Evolutionary conservation across 2,329 filamentous ascomycete species (phyloP).

Genomic region (Fusarium brachygibbosum): DNA sequence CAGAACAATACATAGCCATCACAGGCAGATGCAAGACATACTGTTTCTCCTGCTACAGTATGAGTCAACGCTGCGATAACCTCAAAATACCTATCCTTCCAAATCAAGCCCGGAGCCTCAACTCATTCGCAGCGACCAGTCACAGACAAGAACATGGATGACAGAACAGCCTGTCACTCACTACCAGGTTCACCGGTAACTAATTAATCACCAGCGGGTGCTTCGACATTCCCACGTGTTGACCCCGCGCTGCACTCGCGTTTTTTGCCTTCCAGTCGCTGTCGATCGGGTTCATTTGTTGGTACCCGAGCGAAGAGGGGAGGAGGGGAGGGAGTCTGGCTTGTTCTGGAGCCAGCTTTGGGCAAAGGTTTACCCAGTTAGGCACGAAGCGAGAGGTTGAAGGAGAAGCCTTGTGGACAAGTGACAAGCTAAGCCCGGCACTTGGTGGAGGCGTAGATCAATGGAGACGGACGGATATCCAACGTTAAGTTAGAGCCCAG

Average conservation of each 20-base stretch:
- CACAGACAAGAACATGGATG: conserved; percentile 29
- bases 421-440: conserved; percentile 34
- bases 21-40: not conserved
- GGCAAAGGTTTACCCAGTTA: conserved; percentile 38
- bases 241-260: conserved; percentile 40
- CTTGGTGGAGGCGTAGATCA: conserved; percentile 44
- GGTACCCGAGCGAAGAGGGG: conserved; percentile 34
- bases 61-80: conserved; percentile 34
- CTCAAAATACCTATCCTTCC: conserved; percentile 1
- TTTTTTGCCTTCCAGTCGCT: conserved; percentile 19
- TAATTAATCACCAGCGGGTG: conserved; percentile 9
- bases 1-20: not conserved
- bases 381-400: conserved; percentile 30
- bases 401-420: conserved; percentile 1
- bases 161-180: conserved; percentile 15
- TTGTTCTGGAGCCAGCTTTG: conserved; percentile 18
- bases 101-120: conserved; percentile 30
- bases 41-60: not conserved
- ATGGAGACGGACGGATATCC: conserved; percentile 28
- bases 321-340: not conserved
- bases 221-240: conserved; percentile 40
- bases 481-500: conserved; percentile 1
- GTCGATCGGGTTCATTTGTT: conserved; percentile 39
- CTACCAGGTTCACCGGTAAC: conserved; percentile 12
- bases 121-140: conserved; percentile 25